A percentile compares a stretch with the other conserved stretches of the same genome.
Conservation (phyloP, 139 green algal genomes). For the Chlorella sorokiniana region DNA sequence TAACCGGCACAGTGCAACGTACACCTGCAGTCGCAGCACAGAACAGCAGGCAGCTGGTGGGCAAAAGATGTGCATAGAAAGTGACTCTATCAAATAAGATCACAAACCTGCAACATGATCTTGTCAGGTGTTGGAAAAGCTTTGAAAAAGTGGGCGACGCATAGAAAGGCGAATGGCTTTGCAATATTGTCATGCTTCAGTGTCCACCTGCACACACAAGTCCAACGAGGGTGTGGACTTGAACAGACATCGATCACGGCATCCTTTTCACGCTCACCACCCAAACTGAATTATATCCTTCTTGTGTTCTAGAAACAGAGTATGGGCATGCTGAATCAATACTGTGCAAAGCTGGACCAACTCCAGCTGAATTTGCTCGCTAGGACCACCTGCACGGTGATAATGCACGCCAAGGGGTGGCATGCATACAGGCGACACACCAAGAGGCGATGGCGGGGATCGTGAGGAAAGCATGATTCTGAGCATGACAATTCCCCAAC, state of each 20-base stretch:
- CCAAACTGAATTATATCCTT: constrained; percentile 92
- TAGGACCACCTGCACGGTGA: constrained; percentile 40
- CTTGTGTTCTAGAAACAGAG: constrained; percentile 64
- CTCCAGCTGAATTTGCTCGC: constrained; percentile 76
- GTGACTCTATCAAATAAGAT: neutral
- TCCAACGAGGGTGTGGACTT: neutral
- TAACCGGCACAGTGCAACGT: constrained; percentile 83
- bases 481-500: neutral
- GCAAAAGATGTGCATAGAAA: neutral
- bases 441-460: neutral
- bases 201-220: constrained; percentile 24
- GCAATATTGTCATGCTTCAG: constrained; percentile 84
- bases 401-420: neutral
- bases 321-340: constrained; percentile 72
- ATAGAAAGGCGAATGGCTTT: constrained; percentile 88
- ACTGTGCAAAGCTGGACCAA: constrained; percentile 81
- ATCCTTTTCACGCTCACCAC: constrained; percentile 50
- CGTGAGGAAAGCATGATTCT: neutral
- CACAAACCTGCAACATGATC: constrained; percentile 81
- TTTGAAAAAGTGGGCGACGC: constrained; percentile 89
- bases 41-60: neutral
- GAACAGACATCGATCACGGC: neutral
- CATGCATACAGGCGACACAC: neutral
- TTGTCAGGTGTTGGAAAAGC: constrained; percentile 79
- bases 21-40: constrained; percentile 62